Evolutionary conservation across 2,329 filamentous ascomycete species (phyloP), one percentile per base, ranked within the genome.

Genomic region (Calonectria honghensis): DNA sequence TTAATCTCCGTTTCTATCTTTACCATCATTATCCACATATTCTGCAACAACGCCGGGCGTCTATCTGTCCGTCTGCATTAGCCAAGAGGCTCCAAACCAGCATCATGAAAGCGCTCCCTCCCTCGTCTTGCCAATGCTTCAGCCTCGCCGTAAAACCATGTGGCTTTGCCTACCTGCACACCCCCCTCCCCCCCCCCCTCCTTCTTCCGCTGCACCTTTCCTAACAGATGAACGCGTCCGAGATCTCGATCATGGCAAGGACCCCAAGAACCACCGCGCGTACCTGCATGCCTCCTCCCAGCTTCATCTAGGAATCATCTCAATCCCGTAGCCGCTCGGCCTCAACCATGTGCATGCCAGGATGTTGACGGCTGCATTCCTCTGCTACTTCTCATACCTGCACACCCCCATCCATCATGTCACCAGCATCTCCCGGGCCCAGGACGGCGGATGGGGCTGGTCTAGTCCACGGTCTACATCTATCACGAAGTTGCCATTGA

Each of bases 21-120:
- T 50, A 35, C 18, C 41, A 9, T 35, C 29, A n/a, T 65, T 13
- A 24, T n/a, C 32, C 24, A 37, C 59, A 41, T 37, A 14, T 63
- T 75, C 71, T 79, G 76, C 70, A 71, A 70, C 66, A 41, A 68
- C 61, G 59, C 59, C 52, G 50, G 77, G 79, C 79, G 75, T 80
- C 78, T 80, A 77, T 73, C 78, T 61, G 52, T 54, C 50, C 27
- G n/a, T 37, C 48, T 63, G n/a, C 41, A 71, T 69, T 61, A 27
- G 61, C 45, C 68, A 41, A 27, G 37, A 70, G 27, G 6, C 29
- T 35, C 50, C n/a, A 68, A 24, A 66, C 59, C n/a, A 52, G 29
- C 31, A 52, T 24, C 41, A 20, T 45, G 20, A 35, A 59, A 6
- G 48, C 31, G 57, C 31, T n/a, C 24, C 6, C 6, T 37, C 29